Percentiles rank a stretch among this genome's conserved stretches.
Evolutionary conservation across 2,329 filamentous ascomycete species (phyloP).

Genomic region (Cladosporium austrohemisphaericum): DNA sequence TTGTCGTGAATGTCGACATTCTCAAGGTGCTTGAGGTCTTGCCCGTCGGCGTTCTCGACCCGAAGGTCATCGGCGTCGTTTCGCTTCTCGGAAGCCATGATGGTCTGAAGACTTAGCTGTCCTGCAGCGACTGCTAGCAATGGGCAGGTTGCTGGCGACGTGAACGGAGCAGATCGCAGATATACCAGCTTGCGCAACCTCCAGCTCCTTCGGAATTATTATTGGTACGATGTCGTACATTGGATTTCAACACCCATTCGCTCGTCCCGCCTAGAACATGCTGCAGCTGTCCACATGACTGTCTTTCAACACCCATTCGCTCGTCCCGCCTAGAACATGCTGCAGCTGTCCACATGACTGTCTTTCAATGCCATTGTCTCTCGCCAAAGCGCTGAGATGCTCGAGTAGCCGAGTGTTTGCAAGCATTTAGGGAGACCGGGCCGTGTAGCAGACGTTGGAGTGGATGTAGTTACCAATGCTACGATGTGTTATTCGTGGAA

Average conservation of each 20-base stretch:
- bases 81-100: slow-evolving; percentile 1
- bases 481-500: slow-evolving; percentile 8
- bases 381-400: not conserved
- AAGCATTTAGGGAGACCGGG: not conserved
- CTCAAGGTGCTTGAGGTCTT: slow-evolving; percentile 12
- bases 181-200: no score
- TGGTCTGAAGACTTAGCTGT: not conserved
- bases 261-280: no score
- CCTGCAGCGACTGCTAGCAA: no score
- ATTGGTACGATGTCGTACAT: not conserved
- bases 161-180: not conserved
- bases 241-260: no score
- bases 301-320: no score
- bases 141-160: no score
- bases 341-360: not conserved
- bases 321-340: no score
- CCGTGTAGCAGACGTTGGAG: not conserved
- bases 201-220: no score
- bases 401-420: not conserved
- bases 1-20: slow-evolving; percentile 14
- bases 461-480: not conserved
- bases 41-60: not conserved
- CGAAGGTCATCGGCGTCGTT: slow-evolving; percentile 1
- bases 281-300: not conserved
- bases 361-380: no score